Evolutionary conservation across 1,139 yeast genomes (phyloP), one percentile per base, ranked within the genome.

Genomic region (Schwanniomyces etchellsii): DNA sequence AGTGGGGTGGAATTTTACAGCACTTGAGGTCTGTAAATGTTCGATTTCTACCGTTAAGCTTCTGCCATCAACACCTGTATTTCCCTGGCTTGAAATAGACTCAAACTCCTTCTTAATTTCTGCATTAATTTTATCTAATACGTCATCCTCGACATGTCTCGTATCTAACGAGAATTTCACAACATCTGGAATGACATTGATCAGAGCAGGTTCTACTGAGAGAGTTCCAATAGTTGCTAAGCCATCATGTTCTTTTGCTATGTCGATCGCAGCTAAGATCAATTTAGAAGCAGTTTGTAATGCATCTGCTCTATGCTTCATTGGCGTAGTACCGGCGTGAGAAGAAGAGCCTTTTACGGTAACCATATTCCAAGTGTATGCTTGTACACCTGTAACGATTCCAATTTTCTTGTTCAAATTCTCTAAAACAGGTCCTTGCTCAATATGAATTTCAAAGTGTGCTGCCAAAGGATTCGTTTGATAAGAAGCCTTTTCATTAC

Each of bases 311-410:
- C 89, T 66, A 26, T 71, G 60, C 26, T 55, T 52, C 59, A 81
- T 57, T n/a, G 88, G 88, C 0, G 89, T 81, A 1, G 88, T 77
- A 14, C 89, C 89, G 0, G 88, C 75, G 48, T 81, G 89, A 28
- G 76, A 77, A 3, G 83, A 79, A 42, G 64, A 69, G 16, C 89
- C 89, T 13, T 44, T 54, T 13, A 80, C 69, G 14, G 55, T 64
- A 12, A 77, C 63, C 30, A 65, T 70, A 36, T 64, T 60, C 88
- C 89, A 81, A 27, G 65, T 57, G 44, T 74, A 77, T 3, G 81
- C 83, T 50, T 81, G 86, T 14, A 71, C 84, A 13, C 83, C 83
- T 9, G 64, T 60, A 3, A 80, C 86, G 25, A 80, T 61, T 14
- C 88, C 89, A 35, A 81, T 74, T 37, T 67, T 67, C 43, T 73